Base-by-base conservation (phyloP, 2,329 filamentous ascomycete genomes). In the Ilyonectria destructans region DNA sequence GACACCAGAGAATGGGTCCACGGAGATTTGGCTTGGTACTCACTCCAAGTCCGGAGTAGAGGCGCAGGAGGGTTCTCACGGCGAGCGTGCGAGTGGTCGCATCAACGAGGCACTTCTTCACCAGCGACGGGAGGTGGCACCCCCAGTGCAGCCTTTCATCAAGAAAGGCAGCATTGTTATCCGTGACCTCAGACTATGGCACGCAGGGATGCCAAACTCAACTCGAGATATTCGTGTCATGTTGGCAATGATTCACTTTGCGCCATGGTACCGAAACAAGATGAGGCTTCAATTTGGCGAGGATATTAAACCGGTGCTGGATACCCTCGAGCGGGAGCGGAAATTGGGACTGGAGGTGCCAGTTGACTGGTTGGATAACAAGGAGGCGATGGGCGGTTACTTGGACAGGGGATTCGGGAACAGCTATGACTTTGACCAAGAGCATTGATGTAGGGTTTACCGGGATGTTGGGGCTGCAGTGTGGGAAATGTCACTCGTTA, bases 161-260 rank as follows among this genome's bases (percentile, higher is more conserved):
- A 81, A 81, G 40, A 89, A 88, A 71, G 88, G 89, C 0, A 86
- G 86, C 45, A 75, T 91, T 23, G 82, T 91, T 40, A 74, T 92
- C 33, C 82, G 90, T 2, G 89, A 91, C 74, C 77, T 91, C 60
- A 80, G 89, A 26, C 83, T 90, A 6, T 92, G 89, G 89, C 89
- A 91, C 75, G 88, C 88, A 0, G 89, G 89, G 0, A 89, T 90
- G 85, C 88, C 88, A 1, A 91, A 91, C 71, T 73, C 77, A 48
- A 86, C 85, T 1, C 77, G 82, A 5, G 78, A 84, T 7, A 82
- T 86, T 17, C 79, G 88, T 29, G 83, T 90, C 19, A 90, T 90
- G 88, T 77, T 90, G n/a, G 87, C 87, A 37, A 84, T 88, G 81
- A 88, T 89, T 48, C 87, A 88, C 74, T 90, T 90, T 72, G 87